phyloP scores from a whole-genome alignment of 78 protist species.

The Dictyostelium purpureum region DNA sequence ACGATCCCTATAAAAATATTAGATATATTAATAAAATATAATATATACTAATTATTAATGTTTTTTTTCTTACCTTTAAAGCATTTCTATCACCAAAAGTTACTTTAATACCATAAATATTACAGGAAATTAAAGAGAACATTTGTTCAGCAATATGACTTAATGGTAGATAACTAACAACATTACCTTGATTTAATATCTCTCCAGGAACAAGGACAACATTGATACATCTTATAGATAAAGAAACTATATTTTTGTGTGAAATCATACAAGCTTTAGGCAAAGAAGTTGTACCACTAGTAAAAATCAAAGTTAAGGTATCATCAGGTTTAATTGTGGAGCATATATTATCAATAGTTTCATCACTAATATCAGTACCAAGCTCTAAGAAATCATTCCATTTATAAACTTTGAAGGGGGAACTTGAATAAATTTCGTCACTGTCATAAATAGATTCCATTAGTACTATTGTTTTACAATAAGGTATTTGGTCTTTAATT shows the following conservation, averaged over 20 bases:
- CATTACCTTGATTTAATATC: no score
- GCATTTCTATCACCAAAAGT: conserved; percentile 85
- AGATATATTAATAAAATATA: no score
- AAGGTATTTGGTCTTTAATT: conserved; percentile 3
- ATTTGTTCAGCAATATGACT: conserved; percentile 92
- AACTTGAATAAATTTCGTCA: not conserved
- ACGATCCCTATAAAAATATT: conserved; percentile 76
- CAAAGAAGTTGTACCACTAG: conserved; percentile 87
- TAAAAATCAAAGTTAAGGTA: conserved; percentile 68
- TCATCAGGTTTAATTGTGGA: conserved; percentile 2
- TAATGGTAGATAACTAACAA: conserved; percentile 87
- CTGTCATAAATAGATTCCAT: no score
- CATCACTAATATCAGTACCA: conserved; percentile 25
- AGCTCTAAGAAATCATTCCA: conserved; percentile 48
- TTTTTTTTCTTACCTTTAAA: no score
- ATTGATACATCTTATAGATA: not conserved
- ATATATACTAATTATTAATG: no score
- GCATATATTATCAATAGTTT: not conserved
- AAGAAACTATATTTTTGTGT: conserved; percentile 57
- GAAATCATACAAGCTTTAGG: conserved; percentile 89
- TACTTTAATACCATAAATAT: conserved; percentile 40
- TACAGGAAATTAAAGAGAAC: conserved; percentile 69
- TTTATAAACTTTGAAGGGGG: not conserved
- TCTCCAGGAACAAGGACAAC: not conserved
- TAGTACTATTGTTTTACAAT: not conserved